phyloP scores from a whole-genome alignment of 768 basidiomycete species.

The Lactifluus pinguis region DNA sequence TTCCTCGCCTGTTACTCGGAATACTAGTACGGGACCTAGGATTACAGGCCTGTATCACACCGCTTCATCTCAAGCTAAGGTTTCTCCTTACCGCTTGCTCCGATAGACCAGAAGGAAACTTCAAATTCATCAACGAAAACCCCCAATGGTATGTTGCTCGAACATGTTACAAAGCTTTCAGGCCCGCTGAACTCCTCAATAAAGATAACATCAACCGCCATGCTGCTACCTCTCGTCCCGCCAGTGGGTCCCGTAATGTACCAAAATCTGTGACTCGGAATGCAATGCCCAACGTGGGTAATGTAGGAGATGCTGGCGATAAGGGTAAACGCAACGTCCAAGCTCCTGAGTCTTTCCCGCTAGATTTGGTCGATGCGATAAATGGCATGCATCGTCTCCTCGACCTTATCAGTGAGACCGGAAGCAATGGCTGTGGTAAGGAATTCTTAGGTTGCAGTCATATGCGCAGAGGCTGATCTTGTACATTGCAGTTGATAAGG shows the following conservation, averaged over 20 bases:
- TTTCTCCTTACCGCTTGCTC: not conserved
- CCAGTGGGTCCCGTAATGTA: not conserved
- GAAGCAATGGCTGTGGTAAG: slow-evolving; percentile 44
- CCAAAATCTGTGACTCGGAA: not conserved
- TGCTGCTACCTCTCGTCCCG: too few relatives aligned
- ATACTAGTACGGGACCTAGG: too few relatives aligned
- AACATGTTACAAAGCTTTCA: too few relatives aligned
- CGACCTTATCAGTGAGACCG: slow-evolving; percentile 43
- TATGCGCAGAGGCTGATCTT: not conserved
- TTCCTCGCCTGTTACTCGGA: too few relatives aligned
- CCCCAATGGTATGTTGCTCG: not conserved
- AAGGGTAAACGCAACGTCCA: not conserved
- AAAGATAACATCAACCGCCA: not conserved
- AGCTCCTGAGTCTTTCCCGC: not conserved
- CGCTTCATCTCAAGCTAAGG: not conserved
- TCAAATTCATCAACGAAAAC: not conserved
- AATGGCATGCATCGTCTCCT: slow-evolving; percentile 43
- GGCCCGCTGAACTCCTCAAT: not conserved
- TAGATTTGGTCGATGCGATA: slow-evolving; percentile 22
- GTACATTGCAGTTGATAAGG: slow-evolving; percentile 43
- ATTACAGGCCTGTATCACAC: not conserved
- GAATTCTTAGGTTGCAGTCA: not conserved
- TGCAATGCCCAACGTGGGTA: not conserved
- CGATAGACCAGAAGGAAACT: not conserved
- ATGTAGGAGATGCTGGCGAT: not conserved